These are phyloP conservation scores for Backusella psychrophila DNA, from an alignment of 192 early-diverging fungal genomes.

Conservation along the genomic window DNA sequence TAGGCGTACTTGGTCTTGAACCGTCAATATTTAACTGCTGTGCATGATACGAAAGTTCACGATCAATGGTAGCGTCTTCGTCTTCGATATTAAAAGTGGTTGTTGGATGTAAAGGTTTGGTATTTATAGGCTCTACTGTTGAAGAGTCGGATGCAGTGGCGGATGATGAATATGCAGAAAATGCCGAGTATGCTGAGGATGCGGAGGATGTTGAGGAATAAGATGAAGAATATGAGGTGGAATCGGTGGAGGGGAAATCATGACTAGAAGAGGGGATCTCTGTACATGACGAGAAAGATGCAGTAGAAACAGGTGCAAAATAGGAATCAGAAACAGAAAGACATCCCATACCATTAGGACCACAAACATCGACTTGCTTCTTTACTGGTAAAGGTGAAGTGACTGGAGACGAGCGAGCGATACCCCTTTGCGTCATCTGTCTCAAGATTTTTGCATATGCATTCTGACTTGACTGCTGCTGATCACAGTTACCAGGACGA, in stretches of 20 bases:
- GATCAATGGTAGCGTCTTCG: conserved; percentile 31
- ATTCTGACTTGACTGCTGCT: background rate
- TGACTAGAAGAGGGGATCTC: background rate
- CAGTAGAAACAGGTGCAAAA: background rate
- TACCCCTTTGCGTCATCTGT: conserved; percentile 26
- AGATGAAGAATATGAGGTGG: background rate
- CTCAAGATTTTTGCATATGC: conserved; percentile 18
- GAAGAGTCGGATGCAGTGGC: background rate
- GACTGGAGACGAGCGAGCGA: conserved; percentile 2
- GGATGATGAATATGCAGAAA: background rate
- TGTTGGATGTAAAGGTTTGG: background rate
- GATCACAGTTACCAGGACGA: conserved; percentile 33
- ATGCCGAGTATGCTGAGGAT: background rate
- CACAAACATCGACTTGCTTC: conserved; percentile 13
- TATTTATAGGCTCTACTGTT: background rate
- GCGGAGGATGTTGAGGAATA: background rate
- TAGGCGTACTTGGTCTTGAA: conserved; percentile 8
- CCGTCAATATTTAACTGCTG: conserved; percentile 26
- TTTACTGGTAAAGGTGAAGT: background rate
- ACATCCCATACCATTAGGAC: conserved; percentile 27
- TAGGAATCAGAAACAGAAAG: background rate
- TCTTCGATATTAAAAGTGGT: conserved; percentile 11
- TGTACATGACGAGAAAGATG: background rate
- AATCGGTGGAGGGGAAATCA: background rate
- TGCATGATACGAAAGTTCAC: conserved; percentile 30